Base-by-base conservation (phyloP, 108 stramenopile species). In the Discostella pseudostelligera region DNA sequence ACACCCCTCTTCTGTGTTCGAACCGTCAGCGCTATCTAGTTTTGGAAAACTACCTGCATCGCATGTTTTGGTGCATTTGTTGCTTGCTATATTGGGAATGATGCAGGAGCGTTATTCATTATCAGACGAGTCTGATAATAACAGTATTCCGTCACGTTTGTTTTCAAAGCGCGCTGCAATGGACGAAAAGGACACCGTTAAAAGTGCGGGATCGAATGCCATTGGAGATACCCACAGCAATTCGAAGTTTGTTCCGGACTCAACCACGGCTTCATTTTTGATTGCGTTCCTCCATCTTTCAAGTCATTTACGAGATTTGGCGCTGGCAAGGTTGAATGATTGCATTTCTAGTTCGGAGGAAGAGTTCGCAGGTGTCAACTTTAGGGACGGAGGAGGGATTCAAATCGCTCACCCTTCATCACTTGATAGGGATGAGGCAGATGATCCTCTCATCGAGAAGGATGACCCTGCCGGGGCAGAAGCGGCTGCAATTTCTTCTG, bases 21-120 rank as follows among this genome's bases (percentile, higher is more conserved):
- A 90, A 37, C 87, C 89, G 11, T 48, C 85, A 16, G 69, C 82
- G 5, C 45, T 88, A 17, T 69, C 76, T 16, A 61, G 43, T 12
- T 92, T 88, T 78, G 87, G 86, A 29, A 67, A 81, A 17, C 32
- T 92, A 26, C 90, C 90, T 28, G 62, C 85, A n/a, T 65, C 86
- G 9, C 59, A 76, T 67, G 87, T 84, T 24, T 46, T 92, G 43
- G 51, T 87, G 12, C 87, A 86, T 43, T 67, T 91, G 56, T 59
- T 88, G 3, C 48, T 56, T 22, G 62, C 72, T 48, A 55, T 80
- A 49, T 40, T 76, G 8, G 69, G 54, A n/a, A 44, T 65, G 1
- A 76, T 88, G 50, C 56, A 76, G 67, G 47, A 42, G 11, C 55
- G 49, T 20, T 7, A 8, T n/a, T 7, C 16, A 2, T 51, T 17